Evolutionary conservation across 129 eudicot species (phyloP).

Genomic region (Artemisia annua): DNA sequence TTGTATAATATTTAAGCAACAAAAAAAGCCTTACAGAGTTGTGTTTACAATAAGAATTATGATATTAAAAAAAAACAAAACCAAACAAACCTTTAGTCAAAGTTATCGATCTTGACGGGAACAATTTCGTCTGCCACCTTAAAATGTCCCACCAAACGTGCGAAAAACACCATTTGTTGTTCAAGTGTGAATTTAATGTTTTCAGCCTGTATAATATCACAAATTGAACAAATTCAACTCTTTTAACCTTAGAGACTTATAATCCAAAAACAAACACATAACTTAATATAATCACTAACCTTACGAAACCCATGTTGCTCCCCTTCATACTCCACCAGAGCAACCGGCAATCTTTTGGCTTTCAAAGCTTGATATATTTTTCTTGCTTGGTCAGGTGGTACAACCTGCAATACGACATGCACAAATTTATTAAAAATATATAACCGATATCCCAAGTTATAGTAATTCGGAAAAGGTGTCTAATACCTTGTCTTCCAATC

Average conservation of each 20-base stretch:
- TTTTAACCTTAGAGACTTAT: not conserved
- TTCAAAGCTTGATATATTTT: slow-evolving; percentile 82
- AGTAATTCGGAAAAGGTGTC: not conserved
- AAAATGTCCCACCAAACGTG: slow-evolving; percentile 80
- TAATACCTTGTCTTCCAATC: slow-evolving; percentile 90
- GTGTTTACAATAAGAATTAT: too few relatives aligned
- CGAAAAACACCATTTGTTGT: slow-evolving; percentile 97
- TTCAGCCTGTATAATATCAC: slow-evolving; percentile 66
- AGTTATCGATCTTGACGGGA: slow-evolving; percentile 77
- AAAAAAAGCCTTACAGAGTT: too few relatives aligned
- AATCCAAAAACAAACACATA: not conserved
- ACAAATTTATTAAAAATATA: not conserved
- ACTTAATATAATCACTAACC: slow-evolving; percentile 39
- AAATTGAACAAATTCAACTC: not conserved
- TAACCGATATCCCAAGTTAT: not conserved
- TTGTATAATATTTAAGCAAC: not conserved
- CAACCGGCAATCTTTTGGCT: slow-evolving; percentile 87
- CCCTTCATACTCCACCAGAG: slow-evolving; percentile 96
- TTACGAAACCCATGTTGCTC: slow-evolving; percentile 99
- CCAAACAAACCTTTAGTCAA: slow-evolving; percentile 45
- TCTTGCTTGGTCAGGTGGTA: slow-evolving; percentile 87
- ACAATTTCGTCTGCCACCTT: slow-evolving; percentile 75
- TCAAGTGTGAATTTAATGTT: slow-evolving; percentile 92
- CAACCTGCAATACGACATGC: slow-evolving; percentile 57
- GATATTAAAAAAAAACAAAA: not conserved